Base-by-base conservation (phyloP, 768 basidiomycete genomes). In the Rhodocollybia butyracea region DNA sequence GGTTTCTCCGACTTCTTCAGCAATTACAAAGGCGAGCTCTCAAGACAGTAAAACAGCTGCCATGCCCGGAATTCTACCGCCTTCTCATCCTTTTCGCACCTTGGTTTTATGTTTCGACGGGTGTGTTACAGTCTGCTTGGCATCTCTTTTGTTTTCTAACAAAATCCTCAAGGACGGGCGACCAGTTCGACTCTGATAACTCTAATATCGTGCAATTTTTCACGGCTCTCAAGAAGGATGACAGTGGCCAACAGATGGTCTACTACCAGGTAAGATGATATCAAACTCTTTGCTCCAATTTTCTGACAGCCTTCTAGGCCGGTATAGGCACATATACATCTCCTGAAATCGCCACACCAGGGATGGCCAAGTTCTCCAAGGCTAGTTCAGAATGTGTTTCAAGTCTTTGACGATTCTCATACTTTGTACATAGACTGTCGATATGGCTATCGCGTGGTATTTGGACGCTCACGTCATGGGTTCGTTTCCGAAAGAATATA, bases 291-390 rank as follows among this genome's bases (percentile, higher is more conserved):
- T n/a, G 36, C 8, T 45, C 2, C 27, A 13, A n/a, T 40, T 19
- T 36, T 17, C 2, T 32, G 1, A 39, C 59, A 36, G 19, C 21
- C n/a, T 22, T 13, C 10, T 56, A 54, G 77, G 78, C 84, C 21
- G 84, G 84, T 8, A 85, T 85, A 42, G 84, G 84, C 3, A 86
- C 84, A 1, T 86, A 85, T 51, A 76, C 75, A 5, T 68, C 73
- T 4, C 81, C 81, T 0, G 61, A 79, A 56, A 70, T 82, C n/a
- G 80, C 76, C 3, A 80, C 80, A 1, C 81, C 80, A 0, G 41
- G 77, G 4, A 63, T 62, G 61, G 68, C 78, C 1, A 77, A 64
- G 36, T 40, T 68, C n/a, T 64, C 65, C 3, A 68, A 70, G 64
- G 69, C 64, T 21, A 15, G 50, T 2, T 21, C 12, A 3, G 21